Evolutionary conservation across 331 rosid genomes (phyloP), one percentile per base, ranked within the genome.

Genomic region (Acacia concinna): DNA sequence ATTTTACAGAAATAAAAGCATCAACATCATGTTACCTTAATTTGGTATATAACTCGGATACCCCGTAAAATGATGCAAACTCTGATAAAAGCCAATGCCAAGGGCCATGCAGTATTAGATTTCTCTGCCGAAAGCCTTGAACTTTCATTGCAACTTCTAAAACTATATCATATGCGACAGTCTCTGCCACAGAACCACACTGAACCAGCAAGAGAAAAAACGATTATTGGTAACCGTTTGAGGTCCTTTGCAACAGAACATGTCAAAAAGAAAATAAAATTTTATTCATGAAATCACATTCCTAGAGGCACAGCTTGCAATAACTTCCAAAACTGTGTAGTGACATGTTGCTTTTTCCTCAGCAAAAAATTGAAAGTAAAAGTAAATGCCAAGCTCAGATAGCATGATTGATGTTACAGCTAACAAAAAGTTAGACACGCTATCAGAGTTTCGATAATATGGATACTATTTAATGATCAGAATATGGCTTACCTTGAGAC

Each of bases 11-110:
- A 72, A 82, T 69, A 75, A 31, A 75, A 6, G 71, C 59, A 82
- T 57, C 71, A 59, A 49, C 62, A 51, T 68, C 57, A 66, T 46
- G 52, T 62, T 89, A 96, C 99, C 99, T 90, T 86, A 96, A 85
- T 86, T 90, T 96, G 69, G 95, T 89, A 85, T 96, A 96, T 63
- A 91, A 84, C 83, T 89, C 95, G 37, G 99, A 96, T 64, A 96
- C 93, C 32, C 99, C 99, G 72, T 96, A 96, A 74, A 93, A 93
- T 15, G 95, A 87, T 74, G 98, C 94, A 87, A 96, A 96, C 85
- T 96, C 98, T 0, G 84, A 88, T 76, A 93, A 89, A 49, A 96
- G 94, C 99, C 99, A 96, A 86, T 93, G 90, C 99, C 99, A 96
- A 7, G 94, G 90, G 44, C 98, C 99, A 77, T 87, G 88, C 79